Conservation (phyloP, 345 rosid genomes). For the Anacardium occidentale region DNA sequence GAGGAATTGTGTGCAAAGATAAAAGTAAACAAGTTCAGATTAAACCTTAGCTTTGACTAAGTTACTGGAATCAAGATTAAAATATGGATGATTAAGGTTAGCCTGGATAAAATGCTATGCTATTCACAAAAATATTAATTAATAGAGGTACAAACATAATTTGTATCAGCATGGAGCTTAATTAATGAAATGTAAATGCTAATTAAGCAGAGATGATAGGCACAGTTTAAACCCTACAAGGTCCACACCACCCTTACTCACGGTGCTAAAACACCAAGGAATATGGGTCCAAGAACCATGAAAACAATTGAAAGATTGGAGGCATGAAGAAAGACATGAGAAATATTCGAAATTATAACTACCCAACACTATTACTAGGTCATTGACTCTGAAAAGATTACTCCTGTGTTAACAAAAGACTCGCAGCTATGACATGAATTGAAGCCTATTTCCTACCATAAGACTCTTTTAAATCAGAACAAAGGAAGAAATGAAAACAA, state of each 20-base stretch:
- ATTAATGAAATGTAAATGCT: no score
- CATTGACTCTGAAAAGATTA: background rate
- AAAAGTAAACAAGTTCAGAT: background rate
- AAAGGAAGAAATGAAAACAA: background rate
- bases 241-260: background rate
- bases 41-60: background rate
- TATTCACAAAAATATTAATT: background rate
- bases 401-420: background rate
- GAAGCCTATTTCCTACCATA: slow-evolving; percentile 1
- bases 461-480: background rate
- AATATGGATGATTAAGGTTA: background rate
- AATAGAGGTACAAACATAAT: background rate
- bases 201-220: no score
- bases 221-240: background rate
- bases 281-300: background rate
- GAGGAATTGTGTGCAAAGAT: background rate
- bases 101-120: background rate
- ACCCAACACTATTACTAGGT: background rate
- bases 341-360: background rate
- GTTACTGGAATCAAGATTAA: background rate
- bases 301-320: background rate
- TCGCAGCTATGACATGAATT: background rate
- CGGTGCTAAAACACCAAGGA: background rate
- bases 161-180: no score
- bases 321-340: background rate